phyloP scores from a whole-genome alignment of 176 grass and related monocot genomes.

The Typha latifolia region DNA sequence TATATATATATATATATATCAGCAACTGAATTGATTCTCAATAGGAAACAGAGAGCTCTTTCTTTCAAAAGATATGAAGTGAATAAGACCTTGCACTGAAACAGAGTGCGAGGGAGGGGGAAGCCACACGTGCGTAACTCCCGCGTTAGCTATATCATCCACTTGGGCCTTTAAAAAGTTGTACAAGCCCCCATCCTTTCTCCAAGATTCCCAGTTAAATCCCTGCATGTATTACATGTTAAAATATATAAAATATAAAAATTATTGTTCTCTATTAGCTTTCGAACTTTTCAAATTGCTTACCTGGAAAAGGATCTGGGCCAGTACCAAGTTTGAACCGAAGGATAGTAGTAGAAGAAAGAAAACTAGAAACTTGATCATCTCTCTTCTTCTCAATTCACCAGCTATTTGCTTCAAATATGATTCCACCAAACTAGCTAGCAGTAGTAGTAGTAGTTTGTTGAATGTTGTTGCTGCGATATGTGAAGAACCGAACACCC shows the following conservation, averaged over 20 bases:
- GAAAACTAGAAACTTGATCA: background rate
- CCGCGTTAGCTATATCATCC: slow-evolving; percentile 39
- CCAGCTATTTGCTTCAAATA: background rate
- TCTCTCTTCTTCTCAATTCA: background rate
- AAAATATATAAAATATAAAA: background rate
- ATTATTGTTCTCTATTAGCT: background rate
- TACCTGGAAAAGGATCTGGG: slow-evolving; percentile 38
- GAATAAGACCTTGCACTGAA: slow-evolving; percentile 39
- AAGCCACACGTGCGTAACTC: slow-evolving; percentile 75
- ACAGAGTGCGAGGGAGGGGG: slow-evolving; percentile 74
- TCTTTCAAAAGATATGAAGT: background rate
- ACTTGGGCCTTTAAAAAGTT: slow-evolving; percentile 36
- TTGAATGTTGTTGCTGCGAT: background rate
- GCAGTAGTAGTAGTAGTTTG: background rate
- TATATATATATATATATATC: too few species aligned
- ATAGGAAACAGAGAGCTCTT: too few species aligned
- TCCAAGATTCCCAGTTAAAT: slow-evolving; percentile 88
- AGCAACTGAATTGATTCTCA: too few species aligned
- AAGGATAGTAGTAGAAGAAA: background rate
- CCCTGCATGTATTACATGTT: slow-evolving; percentile 23
- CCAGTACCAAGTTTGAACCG: slow-evolving; percentile 3
- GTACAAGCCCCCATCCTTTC: slow-evolving; percentile 70
- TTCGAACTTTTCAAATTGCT: background rate
- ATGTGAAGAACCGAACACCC: background rate
- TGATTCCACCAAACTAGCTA: slow-evolving; percentile 7